A percentile compares a stretch with the other conserved stretches of the same genome.
Evolutionary conservation across 2,329 filamentous ascomycete genomes (phyloP).

Genomic region (Clonostachys byssicola): DNA sequence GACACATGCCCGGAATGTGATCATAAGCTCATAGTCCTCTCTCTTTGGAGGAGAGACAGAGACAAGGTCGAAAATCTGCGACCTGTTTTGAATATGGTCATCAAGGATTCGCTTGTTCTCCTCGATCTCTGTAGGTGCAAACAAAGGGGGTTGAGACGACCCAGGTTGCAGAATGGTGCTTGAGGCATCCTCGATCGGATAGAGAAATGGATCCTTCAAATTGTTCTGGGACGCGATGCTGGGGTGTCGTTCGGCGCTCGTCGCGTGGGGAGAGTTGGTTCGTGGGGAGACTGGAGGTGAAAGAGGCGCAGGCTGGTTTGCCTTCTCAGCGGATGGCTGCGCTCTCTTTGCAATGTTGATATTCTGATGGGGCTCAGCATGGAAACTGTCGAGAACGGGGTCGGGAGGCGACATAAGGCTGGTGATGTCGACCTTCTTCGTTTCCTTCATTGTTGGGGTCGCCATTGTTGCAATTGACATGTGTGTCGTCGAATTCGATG

Average conservation of each 20-base stretch:
- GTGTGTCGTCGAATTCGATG: constrained; percentile 1
- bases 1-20: constrained; percentile 49
- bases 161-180: constrained; percentile 10
- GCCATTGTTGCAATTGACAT: neutral
- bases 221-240: constrained; percentile 17
- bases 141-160: constrained; percentile 44
- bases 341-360: neutral
- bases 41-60: constrained; percentile 34
- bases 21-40: constrained; percentile 48
- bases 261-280: constrained; percentile 18
- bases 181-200: constrained; percentile 37
- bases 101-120: constrained; percentile 42
- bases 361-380: constrained; percentile 10
- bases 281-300: constrained; percentile 56
- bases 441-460: constrained; percentile 9
- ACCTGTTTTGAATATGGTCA: constrained; percentile 5
- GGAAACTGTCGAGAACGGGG: constrained; percentile 49
- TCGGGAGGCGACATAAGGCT: constrained; percentile 62
- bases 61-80: too few relatives aligned
- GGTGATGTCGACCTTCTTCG: constrained; percentile 43
- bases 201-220: constrained; percentile 54
- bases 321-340: neutral
- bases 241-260: constrained; percentile 10
- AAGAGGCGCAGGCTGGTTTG: constrained; percentile 33
- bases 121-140: constrained; percentile 33